Base-by-base conservation (phyloP, 257 asterid species). In the Petrea volubilis region DNA sequence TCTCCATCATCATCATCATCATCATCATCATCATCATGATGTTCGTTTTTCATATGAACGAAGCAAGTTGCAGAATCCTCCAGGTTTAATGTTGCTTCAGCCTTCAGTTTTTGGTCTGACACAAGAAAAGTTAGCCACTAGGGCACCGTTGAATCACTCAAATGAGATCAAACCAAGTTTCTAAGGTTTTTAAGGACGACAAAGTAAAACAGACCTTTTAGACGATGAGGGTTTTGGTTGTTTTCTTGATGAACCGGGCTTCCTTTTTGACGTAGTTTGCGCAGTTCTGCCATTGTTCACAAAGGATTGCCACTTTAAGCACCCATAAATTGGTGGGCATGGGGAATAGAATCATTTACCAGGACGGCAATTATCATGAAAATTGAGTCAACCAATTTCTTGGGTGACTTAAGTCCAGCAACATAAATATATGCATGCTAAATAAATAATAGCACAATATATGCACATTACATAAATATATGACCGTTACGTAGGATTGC, bases 251-350 rank as follows among this genome's bases (percentile, higher is more conserved):
- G 47, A 62, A 43, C 67, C 55, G 12, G 69, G 29, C 74, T 63
- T 78, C 60, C 71, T 36, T 65, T 77, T 83, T 34, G 52, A 10
- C 2, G n/a, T 17, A 74, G 73, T 78, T 33, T 64, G 47, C 51
- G 5, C 38, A 36, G 18, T 49, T 82, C 79, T 75, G 76, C 66
- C n/a, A n/a, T n/a, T n/a, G n/a, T n/a, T n/a, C n/a, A n/a, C n/a
- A n/a, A n/a, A n/a, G n/a, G n/a, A n/a, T n/a, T n/a, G n/a, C n/a
- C n/a, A n/a, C n/a, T n/a, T n/a, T n/a, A n/a, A n/a, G n/a, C n/a
- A n/a, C n/a, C n/a, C n/a, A n/a, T n/a, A n/a, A n/a, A n/a, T n/a
- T n/a, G n/a, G n/a, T n/a, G n/a, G n/a, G n/a, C n/a, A n/a, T n/a
- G n/a, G n/a, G n/a, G n/a, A n/a, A n/a, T 36, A 67, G 23, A 72